Base-by-base conservation (phyloP, 1,284 basidiomycete species). In the Puccinia hordei region DNA sequence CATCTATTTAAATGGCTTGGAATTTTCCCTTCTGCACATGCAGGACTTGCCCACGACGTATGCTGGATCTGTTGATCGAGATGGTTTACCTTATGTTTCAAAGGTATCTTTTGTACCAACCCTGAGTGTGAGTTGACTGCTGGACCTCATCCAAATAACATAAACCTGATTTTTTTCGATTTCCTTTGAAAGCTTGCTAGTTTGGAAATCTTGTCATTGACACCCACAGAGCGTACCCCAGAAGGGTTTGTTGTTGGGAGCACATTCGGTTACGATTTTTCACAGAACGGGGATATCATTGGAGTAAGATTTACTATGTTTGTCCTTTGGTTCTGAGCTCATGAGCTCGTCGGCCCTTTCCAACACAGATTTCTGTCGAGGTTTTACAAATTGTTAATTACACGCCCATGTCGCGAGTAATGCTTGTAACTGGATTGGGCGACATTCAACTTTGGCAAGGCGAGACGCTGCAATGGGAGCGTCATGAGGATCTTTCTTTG, bases 401-500 rank as follows among this genome's bases (percentile, higher is more conserved):
- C 63, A 65, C 24, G 30, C 79, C 79, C 35, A 35, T 66, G 33
- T 80, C 79, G 13, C 69, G 79, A 30, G 61, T 73, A 51, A 38
- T 80, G 19, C 27, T 80, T 19, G 38, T 80, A 15, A 73, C 61
- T 12, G 72, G 65, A 33, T 49, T 74, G n/a, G 79, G 79, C 12
- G 69, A 72, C 33, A 73, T 80, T 41, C 79, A 80, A 59, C 59
- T 80, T 17, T 80, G 79, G 79, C 79, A 80, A 73, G 79, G 71
- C 22, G 61, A 72, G 33, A 41, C 46, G 35, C 49, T 80, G 13
- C 49, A 73, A 57, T 80, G 79, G 79, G 79, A 73, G 63, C 55
- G 79, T n/a, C 61, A 74, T 68, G 79, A 80, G 49, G 79, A 80
- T 73, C 30, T 80, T 53, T 61, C 73, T 30, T 41, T 55, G 12